phyloP scores from a whole-genome alignment of 495 filamentous ascomycete species.

The Hapsidospora chrysogenum region DNA sequence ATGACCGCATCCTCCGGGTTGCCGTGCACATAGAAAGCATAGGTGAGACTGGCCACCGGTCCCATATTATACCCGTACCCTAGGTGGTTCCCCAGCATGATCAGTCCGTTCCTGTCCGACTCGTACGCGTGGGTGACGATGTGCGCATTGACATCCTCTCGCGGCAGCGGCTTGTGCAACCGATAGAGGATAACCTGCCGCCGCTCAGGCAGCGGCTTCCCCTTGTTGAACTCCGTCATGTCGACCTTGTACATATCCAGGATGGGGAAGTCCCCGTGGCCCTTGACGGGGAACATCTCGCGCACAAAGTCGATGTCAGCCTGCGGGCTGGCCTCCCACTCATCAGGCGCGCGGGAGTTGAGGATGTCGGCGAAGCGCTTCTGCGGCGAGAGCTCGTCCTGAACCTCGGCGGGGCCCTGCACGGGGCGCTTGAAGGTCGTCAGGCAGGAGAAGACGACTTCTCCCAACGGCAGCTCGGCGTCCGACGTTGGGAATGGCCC shows the following conservation, averaged over 20 bases:
- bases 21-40: constrained; percentile 44
- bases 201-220: constrained; percentile 32
- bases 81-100: constrained; percentile 43
- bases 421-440: constrained; percentile 41
- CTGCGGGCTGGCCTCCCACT: constrained; percentile 24
- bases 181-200: constrained; percentile 44
- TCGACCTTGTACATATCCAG: constrained; percentile 48
- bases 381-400: constrained; percentile 16
- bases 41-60: constrained; percentile 41
- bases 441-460: constrained; percentile 42
- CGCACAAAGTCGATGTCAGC: constrained; percentile 19
- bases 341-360: constrained; percentile 9
- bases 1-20: constrained; percentile 27
- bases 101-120: constrained; percentile 50
- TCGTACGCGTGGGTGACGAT: constrained; percentile 49
- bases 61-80: constrained; percentile 32
- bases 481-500: constrained; percentile 17
- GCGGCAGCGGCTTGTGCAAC: constrained; percentile 25
- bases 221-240: constrained; percentile 37
- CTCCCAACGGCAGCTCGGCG: constrained; percentile 17
- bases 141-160: constrained; percentile 34
- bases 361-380: constrained; percentile 19
- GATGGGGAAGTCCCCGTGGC: constrained; percentile 33
- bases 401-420: constrained; percentile 12
- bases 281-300: constrained; percentile 9